Evolutionary conservation across 306 rosid genomes (phyloP).

Genomic region (Pyrus betulifolia): DNA sequence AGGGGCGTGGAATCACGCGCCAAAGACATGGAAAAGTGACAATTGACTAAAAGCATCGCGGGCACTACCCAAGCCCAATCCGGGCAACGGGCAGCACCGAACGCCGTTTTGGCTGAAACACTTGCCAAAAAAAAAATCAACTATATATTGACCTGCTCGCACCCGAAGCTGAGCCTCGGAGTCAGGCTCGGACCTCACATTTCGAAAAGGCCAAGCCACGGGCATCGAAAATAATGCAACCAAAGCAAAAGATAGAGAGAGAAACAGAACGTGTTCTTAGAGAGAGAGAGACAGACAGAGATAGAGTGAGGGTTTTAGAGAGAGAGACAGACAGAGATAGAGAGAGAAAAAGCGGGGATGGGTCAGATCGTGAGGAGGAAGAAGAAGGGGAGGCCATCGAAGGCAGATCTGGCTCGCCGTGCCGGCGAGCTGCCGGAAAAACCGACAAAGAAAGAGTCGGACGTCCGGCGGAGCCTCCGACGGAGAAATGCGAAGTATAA

Average conservation of each 20-base stretch:
- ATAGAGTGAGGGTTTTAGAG: constrained; percentile 8
- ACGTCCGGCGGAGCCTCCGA: constrained; percentile 80
- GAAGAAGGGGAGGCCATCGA: constrained; percentile 97
- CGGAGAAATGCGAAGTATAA: constrained; percentile 81
- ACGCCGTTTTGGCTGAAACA: constrained; percentile 13
- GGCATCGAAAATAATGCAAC: constrained; percentile 57
- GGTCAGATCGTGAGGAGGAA: constrained; percentile 99
- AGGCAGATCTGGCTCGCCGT: constrained; percentile 94
- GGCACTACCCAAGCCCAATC: constrained; percentile 38
- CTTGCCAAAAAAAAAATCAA: neutral
- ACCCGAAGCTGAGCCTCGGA: constrained; percentile 33
- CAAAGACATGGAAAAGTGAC: neutral
- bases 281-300: constrained; percentile 5
- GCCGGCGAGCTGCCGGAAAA: constrained; percentile 37
- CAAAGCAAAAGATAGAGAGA: constrained; percentile 37
- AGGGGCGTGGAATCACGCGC: constrained; percentile 13
- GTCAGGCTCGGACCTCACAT: constrained; percentile 37
- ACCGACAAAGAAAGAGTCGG: constrained; percentile 31
- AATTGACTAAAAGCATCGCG: constrained; percentile 21
- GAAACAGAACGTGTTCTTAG: constrained; percentile 21
- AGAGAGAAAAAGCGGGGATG: constrained; percentile 33
- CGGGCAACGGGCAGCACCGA: constrained; percentile 65
- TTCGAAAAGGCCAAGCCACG: constrained; percentile 36
- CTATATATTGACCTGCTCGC: neutral
- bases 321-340: neutral